phyloP scores from a whole-genome alignment of 768 basidiomycete genomes.

The Dendrothele bispora region DNA sequence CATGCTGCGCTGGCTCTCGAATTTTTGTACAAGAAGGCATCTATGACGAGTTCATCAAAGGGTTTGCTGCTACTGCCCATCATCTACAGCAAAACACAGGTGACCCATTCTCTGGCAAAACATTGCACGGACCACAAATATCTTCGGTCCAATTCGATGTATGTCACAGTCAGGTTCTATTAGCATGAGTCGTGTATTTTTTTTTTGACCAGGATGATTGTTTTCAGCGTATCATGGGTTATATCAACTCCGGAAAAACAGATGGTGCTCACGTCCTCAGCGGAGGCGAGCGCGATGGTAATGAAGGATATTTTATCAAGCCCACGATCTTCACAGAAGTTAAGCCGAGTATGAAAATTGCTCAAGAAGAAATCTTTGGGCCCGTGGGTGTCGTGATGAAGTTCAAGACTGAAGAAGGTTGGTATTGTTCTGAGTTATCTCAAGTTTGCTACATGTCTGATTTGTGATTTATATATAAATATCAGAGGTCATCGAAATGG shows the following conservation, averaged over 20 bases:
- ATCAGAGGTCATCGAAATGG: constrained; percentile 64
- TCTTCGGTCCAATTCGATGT: constrained; percentile 76
- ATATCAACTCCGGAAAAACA: constrained; percentile 68
- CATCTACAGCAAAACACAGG: constrained; percentile 61
- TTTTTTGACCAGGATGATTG: background rate
- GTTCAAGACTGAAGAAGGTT: constrained; percentile 59
- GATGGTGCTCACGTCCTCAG: constrained; percentile 62
- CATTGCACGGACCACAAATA: constrained; percentile 78
- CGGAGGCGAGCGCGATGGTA: constrained; percentile 60
- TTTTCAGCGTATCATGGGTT: constrained; percentile 63
- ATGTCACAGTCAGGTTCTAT: constrained; percentile 17
- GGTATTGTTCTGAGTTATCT: no score
- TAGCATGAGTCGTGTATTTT: background rate
- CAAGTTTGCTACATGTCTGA: no score
- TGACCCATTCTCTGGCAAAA: constrained; percentile 61
- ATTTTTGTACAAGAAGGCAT: constrained; percentile 79
- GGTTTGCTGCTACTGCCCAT: constrained; percentile 42
- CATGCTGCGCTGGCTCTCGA: constrained; percentile 83
- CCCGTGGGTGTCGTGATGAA: constrained; percentile 70
- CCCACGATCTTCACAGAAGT: constrained; percentile 71
- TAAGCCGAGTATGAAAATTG: constrained; percentile 64
- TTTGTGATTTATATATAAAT: no score
- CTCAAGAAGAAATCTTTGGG: constrained; percentile 70
- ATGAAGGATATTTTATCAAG: constrained; percentile 61
- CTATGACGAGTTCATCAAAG: constrained; percentile 74